Base-by-base conservation (phyloP, 2,329 filamentous ascomycete species). In the Xylaria sp. region DNA sequence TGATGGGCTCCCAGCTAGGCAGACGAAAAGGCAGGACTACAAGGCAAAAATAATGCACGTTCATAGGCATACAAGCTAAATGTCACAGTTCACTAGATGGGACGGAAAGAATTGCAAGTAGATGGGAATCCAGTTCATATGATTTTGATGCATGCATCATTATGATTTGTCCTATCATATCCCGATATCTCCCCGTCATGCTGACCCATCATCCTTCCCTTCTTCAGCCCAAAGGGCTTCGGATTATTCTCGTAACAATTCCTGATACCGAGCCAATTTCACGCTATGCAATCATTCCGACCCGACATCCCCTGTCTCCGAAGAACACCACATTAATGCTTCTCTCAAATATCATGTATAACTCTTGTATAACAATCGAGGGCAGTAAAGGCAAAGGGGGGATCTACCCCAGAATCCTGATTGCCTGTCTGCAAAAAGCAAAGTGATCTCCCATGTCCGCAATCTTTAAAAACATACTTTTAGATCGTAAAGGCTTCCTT, bases 311-410 rank as follows among this genome's bases (percentile, higher is more conserved):
- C 58, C 30, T 48, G 52, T 59, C 23, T 48, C 56, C 9, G 46
- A 52, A 52, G 46, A 65, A 65, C 43, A 59, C 66, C 62, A 45
- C 41, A 65, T 65, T 68, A 68, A 68, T 65, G 66, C 46, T 57
- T 46, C 52, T 55, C 55, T 57, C 32, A 57, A 59, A 25, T 67
- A 61, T 57, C 34, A 28, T 65, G 57, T 53, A 62, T 30, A 50
- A 39, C 18, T 30, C 41, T 34, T 34, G 28, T 60, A 36, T 65
- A 55, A 60, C 32, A 57, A 58, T 18, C 39, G 6, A 67, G 20
- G 46, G 60, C 30, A 46, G 8, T 20, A 18, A 36, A 55, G 15
- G 48, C 9, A 36, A 52, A 34, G 10, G 64, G 65, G 56, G 52
- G 66, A 58, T 65, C 66, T 58, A 60, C 61, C 66, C 65, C 50